Base-by-base conservation (phyloP, 768 basidiomycete species). In the Tylopilus sp. region DNA sequence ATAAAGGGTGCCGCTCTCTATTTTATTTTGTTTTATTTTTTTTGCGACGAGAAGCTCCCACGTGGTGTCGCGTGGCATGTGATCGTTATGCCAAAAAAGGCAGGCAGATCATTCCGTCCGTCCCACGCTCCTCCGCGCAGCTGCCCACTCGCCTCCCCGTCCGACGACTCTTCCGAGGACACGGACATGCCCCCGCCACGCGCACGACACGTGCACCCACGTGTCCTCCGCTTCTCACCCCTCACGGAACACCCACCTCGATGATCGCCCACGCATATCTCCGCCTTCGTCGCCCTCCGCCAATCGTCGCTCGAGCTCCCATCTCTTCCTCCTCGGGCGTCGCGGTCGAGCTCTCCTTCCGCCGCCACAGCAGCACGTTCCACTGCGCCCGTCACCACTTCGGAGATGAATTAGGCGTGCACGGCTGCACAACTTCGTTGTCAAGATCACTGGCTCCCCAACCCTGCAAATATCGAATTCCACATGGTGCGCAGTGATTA, bases 41-140 rank as follows among this genome's bases (percentile, higher is more conserved):
- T 29, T 13, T n/a, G 4, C 48, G 41, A 6, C 50, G 41, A 11
- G 43, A 62, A 51, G 60, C 47, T 60, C 56, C 52, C 64, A 65
- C 62, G 64, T 65, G 63, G 55, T 30, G 17, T 54, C 62, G 55
- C 63, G 62, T 65, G 63, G 58, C 58, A 60, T 55, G 59, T 52
- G 49, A 43, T 46, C 50, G 33, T 42, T 38, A 14, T 22, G 14
- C 46, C 41, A 14, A 36, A 14, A 28, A 50, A 2, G 29, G 50
- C 21, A 49, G 26, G 26, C 26, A 26, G 36, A 48, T 48, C 47
- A 29, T 36, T 36, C 33, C 42, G 42, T 10, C 12, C 30, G n/a
- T n/a, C n/a, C n/a, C n/a, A n/a, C 29, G 42, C 21, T 17, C 22
- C 16, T 33, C 19, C 46, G n/a, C 8, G 4, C 47, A 16, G 25